These are phyloP conservation scores for Elymus sibiricus DNA, from an alignment of 176 grass and related monocot genomes.

Conservation along the genomic window DNA sequence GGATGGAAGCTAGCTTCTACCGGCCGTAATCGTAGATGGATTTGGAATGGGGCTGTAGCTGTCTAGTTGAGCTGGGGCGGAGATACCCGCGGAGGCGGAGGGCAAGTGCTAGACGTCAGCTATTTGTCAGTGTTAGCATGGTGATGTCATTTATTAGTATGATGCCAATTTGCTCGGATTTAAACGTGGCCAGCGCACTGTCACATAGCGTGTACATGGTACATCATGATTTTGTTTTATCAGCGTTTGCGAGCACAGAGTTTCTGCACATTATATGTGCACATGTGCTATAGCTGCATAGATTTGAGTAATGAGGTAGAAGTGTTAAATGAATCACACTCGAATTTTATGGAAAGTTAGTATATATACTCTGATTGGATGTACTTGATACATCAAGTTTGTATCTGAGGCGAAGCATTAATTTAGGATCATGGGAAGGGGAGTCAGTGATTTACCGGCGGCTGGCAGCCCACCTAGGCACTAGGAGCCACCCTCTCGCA, in stretches of 20 bases:
- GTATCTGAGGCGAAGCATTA: not conserved
- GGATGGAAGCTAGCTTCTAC: conserved; percentile 12
- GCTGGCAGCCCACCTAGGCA: not conserved
- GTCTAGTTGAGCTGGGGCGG: not conserved
- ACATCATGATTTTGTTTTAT: not conserved
- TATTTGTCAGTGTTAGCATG: not conserved
- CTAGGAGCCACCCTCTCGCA: not conserved
- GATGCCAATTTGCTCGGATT: not conserved
- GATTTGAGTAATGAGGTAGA: not conserved
- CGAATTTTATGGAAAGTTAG: not conserved
- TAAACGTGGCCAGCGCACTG: not conserved
- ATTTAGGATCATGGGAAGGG: not conserved
- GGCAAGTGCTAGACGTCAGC: not conserved
- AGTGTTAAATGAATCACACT: not conserved
- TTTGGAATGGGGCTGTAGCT: not conserved
- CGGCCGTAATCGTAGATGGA: not conserved
- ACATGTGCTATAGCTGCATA: not conserved
- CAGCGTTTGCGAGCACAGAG: not conserved
- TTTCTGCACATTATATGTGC: not conserved
- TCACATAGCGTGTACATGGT: not conserved
- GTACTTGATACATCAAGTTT: not conserved
- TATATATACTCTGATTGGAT: not conserved
- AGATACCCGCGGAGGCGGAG: not conserved
- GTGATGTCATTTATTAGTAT: not conserved
- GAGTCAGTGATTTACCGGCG: not conserved